phyloP scores from a whole-genome alignment of 306 rosid genomes.

The Cicer arietinum region DNA sequence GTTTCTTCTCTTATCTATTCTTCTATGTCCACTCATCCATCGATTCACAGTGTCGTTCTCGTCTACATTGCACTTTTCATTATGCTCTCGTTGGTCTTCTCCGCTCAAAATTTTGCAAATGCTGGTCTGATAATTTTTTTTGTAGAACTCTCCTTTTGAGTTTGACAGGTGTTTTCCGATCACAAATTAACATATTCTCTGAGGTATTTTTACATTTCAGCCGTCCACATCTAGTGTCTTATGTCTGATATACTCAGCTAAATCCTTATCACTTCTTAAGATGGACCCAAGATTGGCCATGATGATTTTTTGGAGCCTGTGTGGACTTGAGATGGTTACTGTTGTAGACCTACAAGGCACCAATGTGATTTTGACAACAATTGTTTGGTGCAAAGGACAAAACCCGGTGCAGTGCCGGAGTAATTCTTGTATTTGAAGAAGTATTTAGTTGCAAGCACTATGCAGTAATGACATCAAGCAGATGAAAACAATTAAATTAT shows the following conservation, averaged over 20 bases:
- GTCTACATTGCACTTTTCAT: background rate
- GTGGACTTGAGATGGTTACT: slow-evolving; percentile 27
- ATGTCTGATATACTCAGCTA: slow-evolving; percentile 24
- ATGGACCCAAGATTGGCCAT: slow-evolving; percentile 35
- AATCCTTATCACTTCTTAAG: slow-evolving; percentile 22
- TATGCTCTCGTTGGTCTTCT: slow-evolving; percentile 6
- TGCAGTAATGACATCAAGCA: slow-evolving; percentile 14
- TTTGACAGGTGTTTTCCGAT: slow-evolving; percentile 2
- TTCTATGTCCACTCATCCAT: background rate
- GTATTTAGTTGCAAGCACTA: slow-evolving; percentile 11
- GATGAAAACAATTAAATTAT: slow-evolving; percentile 7
- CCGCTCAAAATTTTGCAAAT: background rate
- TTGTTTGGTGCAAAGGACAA: slow-evolving; percentile 27
- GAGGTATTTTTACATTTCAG: slow-evolving; percentile 26
- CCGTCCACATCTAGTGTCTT: slow-evolving; percentile 15
- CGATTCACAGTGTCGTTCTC: slow-evolving; percentile 3
- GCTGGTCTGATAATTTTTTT: slow-evolving; percentile 16
- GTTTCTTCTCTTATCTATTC: slow-evolving; percentile 23
- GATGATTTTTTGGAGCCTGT: slow-evolving; percentile 17
- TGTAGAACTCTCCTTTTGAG: slow-evolving; percentile 14
- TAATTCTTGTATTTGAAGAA: slow-evolving; percentile 25
- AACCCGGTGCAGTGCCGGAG: slow-evolving; percentile 4
- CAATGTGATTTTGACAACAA: slow-evolving; percentile 8
- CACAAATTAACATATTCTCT: slow-evolving; percentile 4
- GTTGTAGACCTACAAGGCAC: slow-evolving; percentile 17